A percentile compares a stretch with the other conserved stretches of the same genome.
These are phyloP conservation scores for Penicillium waksmanii DNA, from an alignment of 495 filamentous ascomycete species.

Conservation along the genomic window DNA sequence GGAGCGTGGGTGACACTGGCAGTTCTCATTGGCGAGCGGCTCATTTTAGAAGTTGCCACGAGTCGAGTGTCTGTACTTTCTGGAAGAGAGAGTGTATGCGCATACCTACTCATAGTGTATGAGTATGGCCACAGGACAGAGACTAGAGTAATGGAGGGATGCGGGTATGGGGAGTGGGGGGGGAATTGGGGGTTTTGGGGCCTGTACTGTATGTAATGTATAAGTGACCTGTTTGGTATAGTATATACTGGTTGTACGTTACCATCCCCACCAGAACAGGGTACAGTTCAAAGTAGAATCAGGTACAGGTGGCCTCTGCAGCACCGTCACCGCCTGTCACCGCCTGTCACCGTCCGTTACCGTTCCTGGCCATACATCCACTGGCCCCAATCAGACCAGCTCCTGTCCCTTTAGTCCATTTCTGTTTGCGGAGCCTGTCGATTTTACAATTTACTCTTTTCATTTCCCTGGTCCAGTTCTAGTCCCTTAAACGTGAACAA, in stretches of 20 bases:
- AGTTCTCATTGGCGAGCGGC: slow-evolving; percentile 13
- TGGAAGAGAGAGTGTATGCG: no score
- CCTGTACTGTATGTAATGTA: neutral
- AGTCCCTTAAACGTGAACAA: neutral
- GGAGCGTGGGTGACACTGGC: slow-evolving; percentile 8
- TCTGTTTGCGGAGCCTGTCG: slow-evolving; percentile 18
- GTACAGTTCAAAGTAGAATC: neutral
- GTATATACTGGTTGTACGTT: neutral
- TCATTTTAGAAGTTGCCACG: slow-evolving; percentile 25
- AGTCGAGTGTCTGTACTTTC: slow-evolving; percentile 10
- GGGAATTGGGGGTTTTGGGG: no score
- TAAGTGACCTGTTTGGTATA: neutral
- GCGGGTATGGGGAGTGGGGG: no score
- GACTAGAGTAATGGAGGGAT: no score
- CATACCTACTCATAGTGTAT: no score
- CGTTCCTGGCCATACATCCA: no score
- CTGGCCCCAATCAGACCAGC: no score
- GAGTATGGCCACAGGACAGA: no score
- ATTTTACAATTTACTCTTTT: slow-evolving; percentile 14
- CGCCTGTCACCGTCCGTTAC: neutral
- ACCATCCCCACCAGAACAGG: neutral
- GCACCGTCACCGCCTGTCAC: neutral
- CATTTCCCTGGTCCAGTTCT: slow-evolving; percentile 11
- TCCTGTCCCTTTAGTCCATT: no score
- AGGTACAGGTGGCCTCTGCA: slow-evolving; percentile 29